phyloP scores from a whole-genome alignment of 148 eudicot species.

The Persicaria tinctoria region DNA sequence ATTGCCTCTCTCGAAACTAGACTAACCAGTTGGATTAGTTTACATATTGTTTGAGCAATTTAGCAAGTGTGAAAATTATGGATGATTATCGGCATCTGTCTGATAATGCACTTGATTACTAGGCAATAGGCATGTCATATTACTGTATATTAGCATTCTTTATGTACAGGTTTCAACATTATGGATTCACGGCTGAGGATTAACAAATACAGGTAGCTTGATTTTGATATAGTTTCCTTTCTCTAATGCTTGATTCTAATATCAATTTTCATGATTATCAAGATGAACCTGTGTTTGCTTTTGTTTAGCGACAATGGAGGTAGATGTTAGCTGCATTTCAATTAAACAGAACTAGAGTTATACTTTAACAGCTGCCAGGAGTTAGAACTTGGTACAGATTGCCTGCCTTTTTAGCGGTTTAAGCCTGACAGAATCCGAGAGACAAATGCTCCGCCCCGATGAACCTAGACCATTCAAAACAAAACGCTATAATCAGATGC shows the following conservation, averaged over 20 bases:
- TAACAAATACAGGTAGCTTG: not conserved
- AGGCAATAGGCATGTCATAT: not conserved
- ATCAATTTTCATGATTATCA: not conserved
- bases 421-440: slow-evolving; percentile 1
- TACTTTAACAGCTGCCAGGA: slow-evolving; percentile 1
- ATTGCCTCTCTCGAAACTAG: not conserved
- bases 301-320: not conserved
- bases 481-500: not conserved
- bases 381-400: not conserved
- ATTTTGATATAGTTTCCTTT: not conserved
- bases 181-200: not conserved
- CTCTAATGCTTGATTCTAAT: not conserved
- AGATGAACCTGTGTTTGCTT: slow-evolving; percentile 2
- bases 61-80: not conserved
- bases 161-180: not conserved
- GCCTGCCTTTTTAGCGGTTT: not conserved
- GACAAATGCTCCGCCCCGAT: not conserved
- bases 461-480: slow-evolving; percentile 7
- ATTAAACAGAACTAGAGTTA: slow-evolving; percentile 1
- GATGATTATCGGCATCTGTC: not conserved
- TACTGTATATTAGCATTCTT: not conserved
- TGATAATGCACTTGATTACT: not conserved
- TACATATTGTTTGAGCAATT: not conserved
- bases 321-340: not conserved
- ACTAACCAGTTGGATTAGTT: not conserved